Evolutionary conservation across 116 monocot genomes (phyloP), one percentile per base, ranked within the genome.

Genomic region (Phalaenopsis hybrid): DNA sequence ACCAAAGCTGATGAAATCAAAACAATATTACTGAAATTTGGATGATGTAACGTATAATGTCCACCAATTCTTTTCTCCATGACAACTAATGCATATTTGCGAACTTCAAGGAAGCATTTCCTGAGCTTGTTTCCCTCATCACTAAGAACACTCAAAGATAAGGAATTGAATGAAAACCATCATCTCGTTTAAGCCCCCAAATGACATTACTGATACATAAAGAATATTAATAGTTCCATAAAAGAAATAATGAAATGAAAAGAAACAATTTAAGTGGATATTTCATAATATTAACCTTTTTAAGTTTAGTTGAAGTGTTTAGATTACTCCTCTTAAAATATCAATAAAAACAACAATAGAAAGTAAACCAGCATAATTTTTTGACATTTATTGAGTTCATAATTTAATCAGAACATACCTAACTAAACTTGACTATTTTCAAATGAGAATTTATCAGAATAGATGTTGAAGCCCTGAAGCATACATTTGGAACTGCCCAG

Each of bases 401-500:
- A 52, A 50, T 65, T 41, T 34, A 25, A 69, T 63, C 25, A 23
- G 37, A 44, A 68, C 8, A 75, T 76, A 58, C 81, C 78, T 78
- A 78, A 34, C 76, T 49, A 85, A 78, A 21, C 21, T 41, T 44
- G 4, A 76, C 33, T 15, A 72, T 28, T 77, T 45, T 74, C 72
- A 63, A 81, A 44, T 50, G n/a, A 73, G 68, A 70, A 86, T 72
- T 13, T 51, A 80, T 57, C 59, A 74, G 43, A 57, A 61, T 65
- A 74, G 58, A 82, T 51, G 20, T 44, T 68, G 78, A 81, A 82
- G 78, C 43, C 65, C 73, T 51, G 79, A 83, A 57, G 72, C 83
- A 20, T 79, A 87, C 84, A 87, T 84, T 78, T 81, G 81, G 21
- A 78, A 44, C 79, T 23, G 81, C 87, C 50, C 61, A 63, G 49